phyloP scores from a whole-genome alignment of 176 grass and related monocot genomes.

The Lolium rigidum region DNA sequence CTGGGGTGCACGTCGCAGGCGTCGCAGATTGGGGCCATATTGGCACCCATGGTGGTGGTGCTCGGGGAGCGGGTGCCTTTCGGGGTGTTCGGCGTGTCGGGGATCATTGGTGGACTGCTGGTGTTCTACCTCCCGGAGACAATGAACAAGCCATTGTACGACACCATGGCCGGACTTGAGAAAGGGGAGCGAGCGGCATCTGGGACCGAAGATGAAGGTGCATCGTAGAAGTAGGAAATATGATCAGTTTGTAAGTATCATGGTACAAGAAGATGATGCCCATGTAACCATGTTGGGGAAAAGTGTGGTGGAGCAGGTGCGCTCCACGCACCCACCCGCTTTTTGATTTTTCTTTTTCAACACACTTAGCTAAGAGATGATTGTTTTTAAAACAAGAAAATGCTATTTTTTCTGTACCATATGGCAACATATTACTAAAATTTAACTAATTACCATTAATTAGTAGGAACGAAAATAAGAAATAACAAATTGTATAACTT shows the following conservation, averaged over 20 bases:
- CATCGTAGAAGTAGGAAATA: background rate
- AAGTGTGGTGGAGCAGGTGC: too few relatives aligned
- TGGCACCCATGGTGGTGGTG: constrained; percentile 82
- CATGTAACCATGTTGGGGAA: too few relatives aligned
- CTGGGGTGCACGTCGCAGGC: constrained; percentile 73
- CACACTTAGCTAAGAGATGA: too few relatives aligned
- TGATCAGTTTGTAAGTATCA: background rate
- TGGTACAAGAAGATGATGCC: too few relatives aligned
- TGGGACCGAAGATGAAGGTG: constrained; percentile 20
- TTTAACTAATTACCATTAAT: too few relatives aligned
- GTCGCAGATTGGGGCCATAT: constrained; percentile 75
- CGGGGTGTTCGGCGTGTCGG: constrained; percentile 69
- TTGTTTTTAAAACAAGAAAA: too few relatives aligned
- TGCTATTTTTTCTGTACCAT: too few relatives aligned
- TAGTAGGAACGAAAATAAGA: too few relatives aligned
- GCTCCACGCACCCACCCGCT: too few relatives aligned
- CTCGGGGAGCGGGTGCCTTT: constrained; percentile 73
- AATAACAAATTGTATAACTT: too few relatives aligned
- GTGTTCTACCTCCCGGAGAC: constrained; percentile 82
- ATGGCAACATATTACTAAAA: too few relatives aligned
- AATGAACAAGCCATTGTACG: constrained; percentile 78
- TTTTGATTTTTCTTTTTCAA: too few relatives aligned
- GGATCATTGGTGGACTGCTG: constrained; percentile 60
- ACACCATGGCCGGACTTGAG: constrained; percentile 83
- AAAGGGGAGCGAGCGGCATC: constrained; percentile 54